These are phyloP conservation scores for Basidioascus undulatus DNA, from an alignment of 768 basidiomycete species.

Conservation along the genomic window DNA sequence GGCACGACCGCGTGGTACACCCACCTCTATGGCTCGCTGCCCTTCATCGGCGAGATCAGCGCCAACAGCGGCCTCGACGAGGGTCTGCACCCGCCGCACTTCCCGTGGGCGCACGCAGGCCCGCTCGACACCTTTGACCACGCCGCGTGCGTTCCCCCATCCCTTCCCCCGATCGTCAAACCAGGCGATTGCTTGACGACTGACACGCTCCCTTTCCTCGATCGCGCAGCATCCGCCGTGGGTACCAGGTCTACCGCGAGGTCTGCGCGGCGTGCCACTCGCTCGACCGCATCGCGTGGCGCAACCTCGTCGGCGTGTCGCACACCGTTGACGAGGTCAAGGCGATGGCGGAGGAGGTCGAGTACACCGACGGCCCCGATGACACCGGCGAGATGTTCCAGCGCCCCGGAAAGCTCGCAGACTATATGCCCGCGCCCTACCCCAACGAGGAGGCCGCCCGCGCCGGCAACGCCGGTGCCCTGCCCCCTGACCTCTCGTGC, in stretches of 20 bases:
- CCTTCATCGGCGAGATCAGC: conserved; percentile 74
- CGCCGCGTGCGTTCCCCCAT: conserved; percentile 39
- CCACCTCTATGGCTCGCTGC: conserved; percentile 69
- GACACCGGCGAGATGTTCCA: conserved; percentile 94
- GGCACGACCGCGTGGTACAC: conserved; percentile 95
- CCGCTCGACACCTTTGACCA: conserved; percentile 82
- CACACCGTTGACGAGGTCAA: conserved; percentile 80
- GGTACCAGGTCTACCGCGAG: conserved; percentile 93
- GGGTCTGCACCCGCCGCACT: conserved; percentile 63
- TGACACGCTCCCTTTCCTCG: not conserved
- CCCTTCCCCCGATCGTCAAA: not conserved
- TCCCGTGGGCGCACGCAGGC: conserved; percentile 85
- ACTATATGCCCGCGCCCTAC: conserved; percentile 87
- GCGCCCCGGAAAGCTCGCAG: conserved; percentile 90
- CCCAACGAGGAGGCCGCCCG: conserved; percentile 95
- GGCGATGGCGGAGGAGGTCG: conserved; percentile 82
- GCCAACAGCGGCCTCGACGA: conserved; percentile 82
- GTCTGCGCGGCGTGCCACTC: conserved; percentile 99
- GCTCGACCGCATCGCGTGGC: conserved; percentile 97
- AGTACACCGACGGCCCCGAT: conserved; percentile 90
- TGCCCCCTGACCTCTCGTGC: conserved; percentile 94
- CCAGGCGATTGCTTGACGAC: too few relatives aligned
- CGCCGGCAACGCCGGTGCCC: conserved; percentile 75
- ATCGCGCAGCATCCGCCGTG: conserved; percentile 60
- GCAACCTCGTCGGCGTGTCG: conserved; percentile 93